A percentile compares a stretch with the other conserved stretches of the same genome.
Conservation (phyloP, 768 basidiomycete species). For the Agaricus sinodeliciosus region DNA sequence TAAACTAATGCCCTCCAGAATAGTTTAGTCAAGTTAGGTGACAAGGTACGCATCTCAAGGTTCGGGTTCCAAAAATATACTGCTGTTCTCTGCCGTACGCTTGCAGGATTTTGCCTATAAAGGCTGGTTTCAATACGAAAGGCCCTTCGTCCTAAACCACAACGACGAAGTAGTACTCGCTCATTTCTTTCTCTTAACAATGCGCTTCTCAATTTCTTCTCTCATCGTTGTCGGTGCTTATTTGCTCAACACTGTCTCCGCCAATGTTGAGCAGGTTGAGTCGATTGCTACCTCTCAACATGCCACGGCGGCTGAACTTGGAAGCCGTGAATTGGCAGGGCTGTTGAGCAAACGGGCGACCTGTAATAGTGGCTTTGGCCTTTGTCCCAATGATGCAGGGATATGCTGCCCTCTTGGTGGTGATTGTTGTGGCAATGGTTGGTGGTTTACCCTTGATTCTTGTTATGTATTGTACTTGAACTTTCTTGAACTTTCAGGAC, state of each 20-base stretch:
- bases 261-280: background rate
- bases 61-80: no score
- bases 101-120: no score
- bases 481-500: background rate
- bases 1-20: no score
- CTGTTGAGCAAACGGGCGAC: background rate
- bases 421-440: constrained; percentile 6
- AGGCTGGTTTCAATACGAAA: no score
- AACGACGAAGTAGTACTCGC: background rate
- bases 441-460: background rate
- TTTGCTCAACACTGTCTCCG: background rate
- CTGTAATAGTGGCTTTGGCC: constrained; percentile 1
- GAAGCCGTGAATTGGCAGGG: background rate
- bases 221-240: background rate
- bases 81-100: no score
- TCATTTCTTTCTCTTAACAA: background rate
- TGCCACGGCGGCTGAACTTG: background rate
- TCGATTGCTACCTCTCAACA: background rate
- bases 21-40: no score
- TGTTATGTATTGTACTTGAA: no score
- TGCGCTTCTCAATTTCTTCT: constrained; percentile 3
- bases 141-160: background rate
- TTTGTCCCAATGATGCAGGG: background rate
- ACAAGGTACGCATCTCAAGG: no score
- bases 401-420: constrained; percentile 11